Evolutionary conservation across 441 rosid species (phyloP).

Genomic region (Populus hybrid): DNA sequence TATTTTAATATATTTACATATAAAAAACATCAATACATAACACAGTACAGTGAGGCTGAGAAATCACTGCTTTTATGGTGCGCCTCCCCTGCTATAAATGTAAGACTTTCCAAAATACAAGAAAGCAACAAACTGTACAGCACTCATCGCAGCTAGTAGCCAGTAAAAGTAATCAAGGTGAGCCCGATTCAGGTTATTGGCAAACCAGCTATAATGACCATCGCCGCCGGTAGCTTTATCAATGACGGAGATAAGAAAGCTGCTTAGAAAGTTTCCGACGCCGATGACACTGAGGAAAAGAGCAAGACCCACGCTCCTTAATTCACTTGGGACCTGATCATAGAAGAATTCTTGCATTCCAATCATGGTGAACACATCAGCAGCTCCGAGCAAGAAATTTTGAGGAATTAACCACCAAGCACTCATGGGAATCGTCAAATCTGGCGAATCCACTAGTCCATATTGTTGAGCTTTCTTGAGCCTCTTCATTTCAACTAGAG

Average conservation of each 20-base stretch:
- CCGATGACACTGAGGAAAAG: constrained; percentile 51
- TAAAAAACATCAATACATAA: too few relatives aligned
- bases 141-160: constrained; percentile 55
- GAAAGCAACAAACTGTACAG: constrained; percentile 31
- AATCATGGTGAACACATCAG: constrained; percentile 41
- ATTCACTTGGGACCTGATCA: constrained; percentile 51
- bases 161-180: constrained; percentile 67
- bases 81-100: constrained; percentile 31
- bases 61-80: too few relatives aligned
- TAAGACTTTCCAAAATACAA: constrained; percentile 45
- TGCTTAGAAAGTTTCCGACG: constrained; percentile 50
- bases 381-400: constrained; percentile 37
- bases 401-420: constrained; percentile 65
- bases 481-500: constrained; percentile 43
- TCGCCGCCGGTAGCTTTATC: constrained; percentile 36
- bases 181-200: constrained; percentile 41
- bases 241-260: constrained; percentile 45
- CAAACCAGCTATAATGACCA: constrained; percentile 36
- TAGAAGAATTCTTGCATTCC: constrained; percentile 71
- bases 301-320: constrained; percentile 51
- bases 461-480: constrained; percentile 40
- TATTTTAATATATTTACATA: too few relatives aligned
- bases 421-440: constrained; percentile 44
- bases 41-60: too few relatives aligned
- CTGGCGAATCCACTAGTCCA: constrained; percentile 39